Base-by-base conservation (phyloP, 805 yeast genomes). In the Barnettozyma sucrosica region DNA sequence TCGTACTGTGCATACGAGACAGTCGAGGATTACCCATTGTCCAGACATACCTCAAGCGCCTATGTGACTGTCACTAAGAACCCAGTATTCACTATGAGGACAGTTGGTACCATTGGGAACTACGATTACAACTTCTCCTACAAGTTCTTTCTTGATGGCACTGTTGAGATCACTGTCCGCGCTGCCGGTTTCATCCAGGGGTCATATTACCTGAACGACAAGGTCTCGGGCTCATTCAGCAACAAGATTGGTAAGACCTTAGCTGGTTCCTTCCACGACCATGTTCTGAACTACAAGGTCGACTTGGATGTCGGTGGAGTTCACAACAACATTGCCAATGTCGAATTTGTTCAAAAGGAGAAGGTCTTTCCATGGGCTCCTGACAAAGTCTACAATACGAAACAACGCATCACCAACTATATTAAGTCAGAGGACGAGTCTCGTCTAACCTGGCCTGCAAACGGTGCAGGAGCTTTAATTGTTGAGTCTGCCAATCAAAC, bases 161-260 rank as follows among this genome's bases (percentile, higher is more conserved):
- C 63, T 24, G 36, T 60, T 47, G 63, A 60, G 32, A 58, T 59
- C 34, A 50, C 57, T 32, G 62, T 55, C 18, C 52, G 64, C 41
- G 63, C 63, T 37, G 63, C 64, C 34, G 64, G 64, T 46, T 60
- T 43, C 54, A 60, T 60, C 23, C 64, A 60, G 46, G 63, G 62
- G 45, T 57, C 62, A n/a, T 60, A 55, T 41, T 60, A 56, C 49
- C 52, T 53, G 42, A 43, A 52, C 48, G 50, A 53, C 20, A 50
- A 53, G 23, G 55, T 48, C 9, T 50, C 54, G 7, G 48, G 51
- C n/a, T 50, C 52, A 26, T 60, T 53, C 41, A 63, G 64, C 20
- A 51, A 57, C 50, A 51, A 37, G 42, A 45, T 61, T 36, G 54
- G 53, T 42, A 54, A 61, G 44, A 52, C 55, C 5, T 30, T 61